Percentiles rank a stretch among this genome's conserved stretches.
Evolutionary conservation across 1,284 basidiomycete genomes (phyloP).

Genomic region (Cutaneotrichosporon sp.): DNA sequence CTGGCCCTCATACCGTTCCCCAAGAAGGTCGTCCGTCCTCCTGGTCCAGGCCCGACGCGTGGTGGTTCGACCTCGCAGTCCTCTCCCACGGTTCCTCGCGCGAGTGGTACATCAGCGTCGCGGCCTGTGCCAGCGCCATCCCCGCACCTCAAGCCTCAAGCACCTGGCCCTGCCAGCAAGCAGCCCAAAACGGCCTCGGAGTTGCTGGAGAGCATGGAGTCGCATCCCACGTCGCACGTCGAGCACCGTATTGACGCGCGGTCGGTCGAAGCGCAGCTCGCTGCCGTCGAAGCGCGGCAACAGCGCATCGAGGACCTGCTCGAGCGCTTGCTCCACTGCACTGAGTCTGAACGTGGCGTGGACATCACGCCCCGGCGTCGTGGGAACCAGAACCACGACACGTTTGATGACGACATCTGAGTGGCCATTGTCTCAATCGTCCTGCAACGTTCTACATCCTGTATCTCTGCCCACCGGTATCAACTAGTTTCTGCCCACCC

Average conservation of each 20-base stretch:
- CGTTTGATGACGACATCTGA: conserved; percentile 7
- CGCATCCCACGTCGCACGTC: not conserved
- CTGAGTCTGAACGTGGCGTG: conserved; percentile 3
- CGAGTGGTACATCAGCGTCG: not conserved
- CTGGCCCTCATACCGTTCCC: conserved; percentile 3
- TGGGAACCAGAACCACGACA: conserved; percentile 3
- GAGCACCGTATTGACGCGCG: conserved; percentile 6
- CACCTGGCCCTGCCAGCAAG: not conserved
- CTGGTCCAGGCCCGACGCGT: not conserved
- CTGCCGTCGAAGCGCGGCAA: conserved; percentile 45
- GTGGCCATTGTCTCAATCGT: not conserved
- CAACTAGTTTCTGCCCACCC: not conserved
- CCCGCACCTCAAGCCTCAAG: conserved; percentile 1
- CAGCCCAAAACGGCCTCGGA: conserved; percentile 22
- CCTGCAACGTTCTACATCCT: not conserved
- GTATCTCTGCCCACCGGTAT: not conserved
- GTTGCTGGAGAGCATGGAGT: conserved; percentile 23
- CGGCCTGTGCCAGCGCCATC: not conserved
- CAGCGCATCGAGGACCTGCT: conserved; percentile 48
- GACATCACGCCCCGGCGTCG: conserved; percentile 2
- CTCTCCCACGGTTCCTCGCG: not conserved
- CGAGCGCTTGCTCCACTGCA: conserved; percentile 2
- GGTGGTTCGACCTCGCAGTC: not conserved
- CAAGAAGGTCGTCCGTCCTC: conserved; percentile 2
- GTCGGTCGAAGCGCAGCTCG: conserved; percentile 28